A percentile compares a stretch with the other conserved stretches of the same genome.
phyloP scores from a whole-genome alignment of 176 grass and related monocot species.

The Guadua angustifolia region DNA sequence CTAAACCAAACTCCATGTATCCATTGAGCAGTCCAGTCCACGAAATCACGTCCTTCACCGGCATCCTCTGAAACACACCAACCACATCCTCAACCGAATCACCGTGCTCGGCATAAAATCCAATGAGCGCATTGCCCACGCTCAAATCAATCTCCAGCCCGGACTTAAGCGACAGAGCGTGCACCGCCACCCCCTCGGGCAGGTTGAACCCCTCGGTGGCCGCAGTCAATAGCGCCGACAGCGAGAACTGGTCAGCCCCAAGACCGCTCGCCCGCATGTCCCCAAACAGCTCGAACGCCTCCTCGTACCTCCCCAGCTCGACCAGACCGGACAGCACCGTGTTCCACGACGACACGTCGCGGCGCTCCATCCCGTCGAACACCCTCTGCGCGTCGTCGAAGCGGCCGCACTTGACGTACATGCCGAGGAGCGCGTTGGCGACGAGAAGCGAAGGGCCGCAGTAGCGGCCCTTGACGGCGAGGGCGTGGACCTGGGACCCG shows the following conservation, averaged over 20 bases:
- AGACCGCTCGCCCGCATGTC: conserved; percentile 51
- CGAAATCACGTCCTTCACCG: conserved; percentile 59
- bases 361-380: conserved; percentile 53
- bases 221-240: conserved; percentile 58
- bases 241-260: conserved; percentile 47
- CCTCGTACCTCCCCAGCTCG: conserved; percentile 59
- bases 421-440: conserved; percentile 62
- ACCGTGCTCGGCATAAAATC: conserved; percentile 55
- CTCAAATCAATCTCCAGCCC: conserved; percentile 64
- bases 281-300: conserved; percentile 63
- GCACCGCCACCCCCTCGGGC: conserved; percentile 50
- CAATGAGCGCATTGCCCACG: conserved; percentile 66
- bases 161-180: conserved; percentile 66
- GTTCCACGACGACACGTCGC: conserved; percentile 76
- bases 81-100: conserved; percentile 40
- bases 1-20: conserved; percentile 70
- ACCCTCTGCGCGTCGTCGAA: conserved; percentile 39
- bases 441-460: conserved; percentile 46
- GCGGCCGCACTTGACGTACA: conserved; percentile 57
- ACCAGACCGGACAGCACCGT: conserved; percentile 54
- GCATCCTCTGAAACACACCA: conserved; percentile 63
- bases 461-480: conserved; percentile 46
- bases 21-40: conserved; percentile 72
- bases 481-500: conserved; percentile 66
- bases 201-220: conserved; percentile 43